Evolutionary conservation across 164 flowering plant species (phyloP).

Genomic region (Aristolochia contorta): DNA sequence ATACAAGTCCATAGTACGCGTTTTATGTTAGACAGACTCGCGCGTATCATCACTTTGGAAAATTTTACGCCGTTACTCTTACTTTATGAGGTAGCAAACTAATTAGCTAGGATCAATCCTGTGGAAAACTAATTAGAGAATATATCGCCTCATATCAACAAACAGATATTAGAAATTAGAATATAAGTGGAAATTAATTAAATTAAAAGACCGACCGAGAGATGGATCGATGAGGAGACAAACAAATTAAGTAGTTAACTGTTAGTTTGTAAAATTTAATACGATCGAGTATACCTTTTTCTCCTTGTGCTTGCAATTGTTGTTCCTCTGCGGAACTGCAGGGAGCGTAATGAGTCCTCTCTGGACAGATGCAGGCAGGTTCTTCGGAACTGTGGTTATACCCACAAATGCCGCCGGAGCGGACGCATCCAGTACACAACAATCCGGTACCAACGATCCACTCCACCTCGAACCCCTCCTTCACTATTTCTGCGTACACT

Average conservation of each 20-base stretch:
- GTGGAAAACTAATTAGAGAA: neutral
- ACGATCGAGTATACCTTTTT: neutral
- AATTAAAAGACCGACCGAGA: neutral
- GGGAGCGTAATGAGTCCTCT: neutral
- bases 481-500: too few relatives aligned
- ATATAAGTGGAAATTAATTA: too few relatives aligned
- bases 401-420: neutral
- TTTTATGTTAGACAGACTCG: too few relatives aligned
- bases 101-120: too few relatives aligned
- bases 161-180: neutral
- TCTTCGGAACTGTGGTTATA: neutral
- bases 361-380: neutral
- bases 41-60: too few relatives aligned
- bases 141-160: neutral
- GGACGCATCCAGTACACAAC: neutral
- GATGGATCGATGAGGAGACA: neutral
- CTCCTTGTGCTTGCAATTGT: too few relatives aligned
- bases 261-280: neutral
- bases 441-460: neutral
- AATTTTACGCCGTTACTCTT: too few relatives aligned
- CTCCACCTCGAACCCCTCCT: too few relatives aligned
- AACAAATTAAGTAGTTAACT: neutral
- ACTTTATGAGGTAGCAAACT: too few relatives aligned
- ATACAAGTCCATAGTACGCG: too few relatives aligned
- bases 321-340: neutral